phyloP scores from a whole-genome alignment of 495 filamentous ascomycete species.

The Schizothecium vesticola region DNA sequence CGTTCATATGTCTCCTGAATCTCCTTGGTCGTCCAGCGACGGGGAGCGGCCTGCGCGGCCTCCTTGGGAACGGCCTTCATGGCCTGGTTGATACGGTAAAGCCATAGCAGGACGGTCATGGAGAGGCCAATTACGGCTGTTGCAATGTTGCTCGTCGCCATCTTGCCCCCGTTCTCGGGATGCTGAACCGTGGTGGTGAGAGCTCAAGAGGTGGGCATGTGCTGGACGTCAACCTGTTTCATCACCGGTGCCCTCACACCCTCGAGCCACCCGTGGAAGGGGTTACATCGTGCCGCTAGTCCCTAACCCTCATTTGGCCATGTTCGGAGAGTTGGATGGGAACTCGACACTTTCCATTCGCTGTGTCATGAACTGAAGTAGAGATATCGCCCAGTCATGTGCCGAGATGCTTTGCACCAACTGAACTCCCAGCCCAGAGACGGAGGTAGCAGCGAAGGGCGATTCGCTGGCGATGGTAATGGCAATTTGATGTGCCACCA shows the following conservation, averaged over 20 bases:
- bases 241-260: neutral
- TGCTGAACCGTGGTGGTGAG: neutral
- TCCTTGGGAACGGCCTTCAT: conserved; percentile 46
- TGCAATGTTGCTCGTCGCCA: neutral
- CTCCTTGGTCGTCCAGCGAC: conserved; percentile 49
- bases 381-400: neutral
- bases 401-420: neutral
- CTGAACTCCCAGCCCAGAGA: neutral
- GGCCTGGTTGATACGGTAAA: conserved; percentile 48
- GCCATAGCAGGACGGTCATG: conserved; percentile 35
- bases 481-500: neutral
- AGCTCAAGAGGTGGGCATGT: neutral
- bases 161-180: neutral
- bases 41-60: conserved; percentile 36
- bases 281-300: neutral
- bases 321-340: neutral
- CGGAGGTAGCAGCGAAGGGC: neutral
- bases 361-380: neutral
- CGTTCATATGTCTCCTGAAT: conserved; percentile 45
- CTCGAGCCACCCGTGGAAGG: neutral
- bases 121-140: conserved; percentile 1
- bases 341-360: neutral
- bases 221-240: neutral
- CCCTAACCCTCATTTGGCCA: neutral
- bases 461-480: neutral